Evolutionary conservation across 2,329 filamentous ascomycete species (phyloP).

Genomic region (Penicillium sp.): DNA sequence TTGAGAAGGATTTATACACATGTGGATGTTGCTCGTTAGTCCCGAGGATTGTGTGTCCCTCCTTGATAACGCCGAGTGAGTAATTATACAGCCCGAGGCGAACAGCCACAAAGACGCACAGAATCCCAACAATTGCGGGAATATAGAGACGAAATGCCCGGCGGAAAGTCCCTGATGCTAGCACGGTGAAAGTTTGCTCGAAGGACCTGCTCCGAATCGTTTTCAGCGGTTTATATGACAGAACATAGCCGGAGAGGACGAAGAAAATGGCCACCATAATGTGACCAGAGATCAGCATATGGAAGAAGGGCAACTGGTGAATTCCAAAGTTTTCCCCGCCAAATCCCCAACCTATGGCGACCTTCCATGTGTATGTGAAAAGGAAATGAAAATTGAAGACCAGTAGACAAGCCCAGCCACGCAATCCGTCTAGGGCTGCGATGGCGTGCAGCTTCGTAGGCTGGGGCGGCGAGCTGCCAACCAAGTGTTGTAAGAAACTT

Average conservation of each 20-base stretch:
- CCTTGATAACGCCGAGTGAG: slow-evolving; percentile 34
- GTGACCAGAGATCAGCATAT: slow-evolving; percentile 46
- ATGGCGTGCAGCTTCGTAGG: slow-evolving; percentile 37
- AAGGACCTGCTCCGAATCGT: slow-evolving; percentile 38
- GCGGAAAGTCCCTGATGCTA: slow-evolving; percentile 46
- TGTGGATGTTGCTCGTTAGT: slow-evolving; percentile 46
- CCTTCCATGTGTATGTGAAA: slow-evolving; percentile 45
- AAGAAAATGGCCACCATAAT: slow-evolving; percentile 51
- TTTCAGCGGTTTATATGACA: slow-evolving; percentile 44
- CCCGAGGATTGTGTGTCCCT: slow-evolving; percentile 39
- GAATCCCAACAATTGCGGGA: slow-evolving; percentile 41
- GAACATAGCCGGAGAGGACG: slow-evolving; percentile 49
- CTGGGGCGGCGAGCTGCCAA: slow-evolving; percentile 30
- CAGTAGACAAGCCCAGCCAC: slow-evolving; percentile 45
- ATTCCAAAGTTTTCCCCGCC: slow-evolving; percentile 40
- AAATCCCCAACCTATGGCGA: slow-evolving; percentile 42
- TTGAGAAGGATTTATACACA: slow-evolving; percentile 30
- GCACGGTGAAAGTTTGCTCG: slow-evolving; percentile 39
- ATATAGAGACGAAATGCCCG: slow-evolving; percentile 45
- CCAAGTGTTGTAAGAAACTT: slow-evolving; percentile 36
- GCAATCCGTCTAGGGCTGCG: slow-evolving; percentile 43
- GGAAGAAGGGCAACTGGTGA: slow-evolving; percentile 43
- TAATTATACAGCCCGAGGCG: slow-evolving; percentile 44
- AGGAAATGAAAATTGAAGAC: slow-evolving; percentile 49
- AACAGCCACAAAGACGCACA: slow-evolving; percentile 42